Base-by-base conservation (phyloP, 495 filamentous ascomycete species). In the Articulospora tetracladia region DNA sequence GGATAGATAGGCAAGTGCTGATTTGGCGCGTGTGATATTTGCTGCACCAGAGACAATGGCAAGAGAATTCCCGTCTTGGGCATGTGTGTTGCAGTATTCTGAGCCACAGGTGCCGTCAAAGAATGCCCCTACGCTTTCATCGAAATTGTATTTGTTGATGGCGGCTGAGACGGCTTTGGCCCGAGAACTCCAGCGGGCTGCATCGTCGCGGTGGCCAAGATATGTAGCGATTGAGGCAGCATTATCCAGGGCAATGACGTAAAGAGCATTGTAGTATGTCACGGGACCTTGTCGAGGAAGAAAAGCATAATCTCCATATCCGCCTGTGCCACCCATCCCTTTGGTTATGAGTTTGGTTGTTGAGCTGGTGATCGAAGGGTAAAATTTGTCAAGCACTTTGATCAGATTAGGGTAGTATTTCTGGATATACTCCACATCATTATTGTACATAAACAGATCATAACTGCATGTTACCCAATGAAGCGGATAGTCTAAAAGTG, bases 301-400 rank as follows among this genome's bases (percentile, higher is more conserved):
- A 59, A 80, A 80, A n/a, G 73, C 76, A 56, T 74, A 80, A 61
- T 80, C 77, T 6, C 77, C 77, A 58, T 78, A 78, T 23, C 69
- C 67, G 34, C 62, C 68, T 20, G 66, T 71, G 4, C 54, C 24
- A 20, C 66, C 66, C 30, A 68, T 7, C 2, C 66, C 66, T 27
- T 75, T 73, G 52, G 69, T 66, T 4, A 80, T 68, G 2, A 80
- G 70, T 1, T 69, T 64, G 17, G 69, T 73, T 2, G 61, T 57
- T 3, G 50, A 19, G 46, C 74, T 65, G 6, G 69, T 73, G 49
- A 72, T 65, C 0, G 69, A 62, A 13, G 66, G 62, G 64, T 76
- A 76, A 60, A 70, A 76, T 4, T 60, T 69, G 50, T 80, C 74
- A 3, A 80, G 65, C 8, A 68, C 56, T 17, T 72, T 74, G n/a